A percentile compares a stretch with the other conserved stretches of the same genome.
phyloP scores from a whole-genome alignment of 1,284 basidiomycete genomes.

The Termitomyces sp. region DNA sequence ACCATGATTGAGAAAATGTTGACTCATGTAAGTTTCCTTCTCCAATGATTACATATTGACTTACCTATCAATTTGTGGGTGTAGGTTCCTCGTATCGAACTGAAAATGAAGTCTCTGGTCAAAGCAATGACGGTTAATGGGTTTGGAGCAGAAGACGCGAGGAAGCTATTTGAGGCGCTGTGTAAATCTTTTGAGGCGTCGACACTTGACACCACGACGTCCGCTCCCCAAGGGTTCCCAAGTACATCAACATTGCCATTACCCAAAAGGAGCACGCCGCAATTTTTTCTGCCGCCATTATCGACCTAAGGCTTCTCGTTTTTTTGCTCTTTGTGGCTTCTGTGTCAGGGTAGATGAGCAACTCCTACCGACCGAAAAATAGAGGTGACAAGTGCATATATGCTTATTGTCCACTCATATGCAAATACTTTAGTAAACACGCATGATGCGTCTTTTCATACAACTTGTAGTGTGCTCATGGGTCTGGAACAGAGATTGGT shows the following conservation, averaged over 20 bases:
- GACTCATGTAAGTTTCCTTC: slow-evolving; percentile 17
- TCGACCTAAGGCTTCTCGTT: not conserved
- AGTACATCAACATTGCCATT: slow-evolving; percentile 2
- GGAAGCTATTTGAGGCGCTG: slow-evolving; percentile 40
- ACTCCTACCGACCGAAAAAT: not conserved
- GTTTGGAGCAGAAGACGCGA: slow-evolving; percentile 41
- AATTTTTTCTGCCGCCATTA: not conserved
- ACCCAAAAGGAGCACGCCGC: slow-evolving; percentile 6
- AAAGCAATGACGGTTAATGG: slow-evolving; percentile 38
- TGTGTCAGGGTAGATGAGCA: not conserved
- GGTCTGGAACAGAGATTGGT: too few species aligned
- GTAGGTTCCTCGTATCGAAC: slow-evolving; percentile 31
- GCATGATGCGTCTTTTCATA: not conserved
- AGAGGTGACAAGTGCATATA: not conserved
- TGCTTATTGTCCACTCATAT: not conserved
- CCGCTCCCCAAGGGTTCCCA: not conserved
- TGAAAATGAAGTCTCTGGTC: slow-evolving; percentile 35
- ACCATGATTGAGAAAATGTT: slow-evolving; percentile 31
- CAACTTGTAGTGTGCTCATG: too few species aligned
- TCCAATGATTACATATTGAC: not conserved
- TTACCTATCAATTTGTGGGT: not conserved
- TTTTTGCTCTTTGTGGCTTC: not conserved
- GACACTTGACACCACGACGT: slow-evolving; percentile 27
- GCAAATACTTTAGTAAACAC: not conserved
- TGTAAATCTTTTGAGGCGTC: slow-evolving; percentile 30